phyloP scores from a whole-genome alignment of 495 filamentous ascomycete genomes.

The Filosporella fistucella region DNA sequence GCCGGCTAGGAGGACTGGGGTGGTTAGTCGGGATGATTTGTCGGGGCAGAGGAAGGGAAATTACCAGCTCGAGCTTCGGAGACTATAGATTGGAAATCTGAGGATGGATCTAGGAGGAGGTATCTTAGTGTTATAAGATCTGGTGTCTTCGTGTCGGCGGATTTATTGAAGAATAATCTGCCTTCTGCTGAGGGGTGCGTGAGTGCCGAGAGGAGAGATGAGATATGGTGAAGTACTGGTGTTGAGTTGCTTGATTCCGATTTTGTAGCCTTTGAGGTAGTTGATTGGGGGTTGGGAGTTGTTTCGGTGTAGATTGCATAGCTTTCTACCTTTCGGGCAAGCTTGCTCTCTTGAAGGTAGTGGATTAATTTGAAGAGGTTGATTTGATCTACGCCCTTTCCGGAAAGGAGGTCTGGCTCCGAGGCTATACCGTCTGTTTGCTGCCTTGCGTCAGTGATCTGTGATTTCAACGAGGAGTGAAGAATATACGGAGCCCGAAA shows the following conservation, averaged over 20 bases:
- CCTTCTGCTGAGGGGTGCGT: conserved; percentile 90
- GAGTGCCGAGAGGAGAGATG: conserved; percentile 75
- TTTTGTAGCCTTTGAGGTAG: conserved; percentile 5
- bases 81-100: conserved; percentile 86
- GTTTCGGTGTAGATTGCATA: conserved; percentile 43
- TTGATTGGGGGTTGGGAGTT: not conserved
- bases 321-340: conserved; percentile 91
- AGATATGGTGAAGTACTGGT: conserved; percentile 78
- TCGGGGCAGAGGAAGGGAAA: no score
- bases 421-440: conserved; percentile 59
- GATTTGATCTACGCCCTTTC: conserved; percentile 91
- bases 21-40: no score
- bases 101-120: conserved; percentile 88
- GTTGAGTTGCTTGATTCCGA: conserved; percentile 26
- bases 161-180: conserved; percentile 72
- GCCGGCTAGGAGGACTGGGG: conserved; percentile 87
- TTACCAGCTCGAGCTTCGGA: conserved; percentile 81
- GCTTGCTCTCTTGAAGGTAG: conserved; percentile 88
- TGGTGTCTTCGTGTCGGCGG: conserved; percentile 26
- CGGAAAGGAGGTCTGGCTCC: conserved; percentile 63
- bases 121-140: conserved; percentile 66
- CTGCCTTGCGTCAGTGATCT: conserved; percentile 1
- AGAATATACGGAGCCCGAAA: conserved; percentile 32
- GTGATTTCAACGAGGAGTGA: not conserved
- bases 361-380: conserved; percentile 83